Base-by-base conservation (phyloP, 73 alveolate genomes). In the Breviolum minutum region DNA sequence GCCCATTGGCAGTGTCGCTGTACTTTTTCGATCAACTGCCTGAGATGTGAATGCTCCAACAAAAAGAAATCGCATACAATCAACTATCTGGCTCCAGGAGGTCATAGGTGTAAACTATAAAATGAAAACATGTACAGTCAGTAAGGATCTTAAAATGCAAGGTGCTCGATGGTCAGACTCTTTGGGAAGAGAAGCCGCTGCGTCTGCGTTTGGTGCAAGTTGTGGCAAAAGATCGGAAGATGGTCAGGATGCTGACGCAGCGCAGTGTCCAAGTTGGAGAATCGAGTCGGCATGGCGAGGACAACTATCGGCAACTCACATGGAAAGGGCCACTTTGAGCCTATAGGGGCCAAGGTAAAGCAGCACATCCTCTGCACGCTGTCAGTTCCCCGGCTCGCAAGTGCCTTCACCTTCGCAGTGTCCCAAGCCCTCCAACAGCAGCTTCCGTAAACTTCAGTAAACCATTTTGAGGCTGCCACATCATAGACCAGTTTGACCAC, bases 161-260 rank as follows among this genome's bases (percentile, higher is more conserved):
- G 94, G 80, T 62, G 80, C 94, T 86, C 94, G 19, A 61, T 63
- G 24, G 77, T 86, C 29, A 86, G 29, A 79, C 64, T 27, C 80
- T 86, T 86, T 19, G 94, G 94, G 80, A 86, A 27, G 64, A 86
- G 94, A 9, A 86, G 94, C 64, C 79, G 77, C 20, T 63, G 77
- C 32, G 63, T 86, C 63, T n/a, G 63, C 64, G 29, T 86, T n/a
- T 30, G 74, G 48, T 27, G 80, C 94, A 86, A 48, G 54, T 66
- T 80, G 68, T 86, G 94, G 29, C 77, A 63, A 13, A 63, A 17
- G 32, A 86, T 79, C 8, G 94, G 94, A 12, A 86, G 29, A 11
- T 63, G 94, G 60, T 63, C 94, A 13, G 80, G 94, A 63, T 86
- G 77, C 70, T 86, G 80, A 9, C 13, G 76, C 80, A 86, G 68